A percentile compares a stretch with the other conserved stretches of the same genome.
Evolutionary conservation across 2,329 filamentous ascomycete species (phyloP).

Genomic region (Trichophyton equinum): DNA sequence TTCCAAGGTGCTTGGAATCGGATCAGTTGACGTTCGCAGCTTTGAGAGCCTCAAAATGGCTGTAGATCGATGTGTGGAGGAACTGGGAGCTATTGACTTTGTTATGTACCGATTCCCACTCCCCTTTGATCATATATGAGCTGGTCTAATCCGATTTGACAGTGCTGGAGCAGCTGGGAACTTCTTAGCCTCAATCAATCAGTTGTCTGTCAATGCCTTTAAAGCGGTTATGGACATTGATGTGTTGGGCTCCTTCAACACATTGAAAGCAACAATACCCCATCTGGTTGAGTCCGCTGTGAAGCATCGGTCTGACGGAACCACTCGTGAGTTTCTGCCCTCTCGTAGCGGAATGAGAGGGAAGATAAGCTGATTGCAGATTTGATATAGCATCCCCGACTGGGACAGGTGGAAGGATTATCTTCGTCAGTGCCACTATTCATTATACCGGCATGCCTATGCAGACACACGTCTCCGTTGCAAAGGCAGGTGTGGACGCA

Average conservation of each 20-base stretch:
- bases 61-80: conserved; percentile 64
- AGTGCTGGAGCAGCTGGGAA: conserved; percentile 92
- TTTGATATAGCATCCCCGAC: conserved; percentile 28
- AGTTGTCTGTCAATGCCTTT: conserved; percentile 79
- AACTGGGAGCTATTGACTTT: conserved; percentile 81
- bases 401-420: conserved; percentile 65
- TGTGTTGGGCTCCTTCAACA: conserved; percentile 86
- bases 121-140: background rate
- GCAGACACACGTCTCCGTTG: conserved; percentile 80
- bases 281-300: conserved; percentile 64
- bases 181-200: conserved; percentile 75
- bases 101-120: conserved; percentile 57
- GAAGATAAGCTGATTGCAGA: conserved; percentile 4
- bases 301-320: conserved; percentile 48
- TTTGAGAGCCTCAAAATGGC: conserved; percentile 57
- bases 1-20: conserved; percentile 76
- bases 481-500: conserved; percentile 83
- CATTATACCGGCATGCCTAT: conserved; percentile 79
- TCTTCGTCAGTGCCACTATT: conserved; percentile 81
- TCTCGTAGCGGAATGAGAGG: too few species aligned
- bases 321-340: conserved; percentile 29
- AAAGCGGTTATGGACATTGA: conserved; percentile 95
- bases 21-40: conserved; percentile 60
- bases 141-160: conserved; percentile 2
- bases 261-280: conserved; percentile 78